phyloP scores from a whole-genome alignment of 257 asterid species.

The Rauvolfia tetraphylla region DNA sequence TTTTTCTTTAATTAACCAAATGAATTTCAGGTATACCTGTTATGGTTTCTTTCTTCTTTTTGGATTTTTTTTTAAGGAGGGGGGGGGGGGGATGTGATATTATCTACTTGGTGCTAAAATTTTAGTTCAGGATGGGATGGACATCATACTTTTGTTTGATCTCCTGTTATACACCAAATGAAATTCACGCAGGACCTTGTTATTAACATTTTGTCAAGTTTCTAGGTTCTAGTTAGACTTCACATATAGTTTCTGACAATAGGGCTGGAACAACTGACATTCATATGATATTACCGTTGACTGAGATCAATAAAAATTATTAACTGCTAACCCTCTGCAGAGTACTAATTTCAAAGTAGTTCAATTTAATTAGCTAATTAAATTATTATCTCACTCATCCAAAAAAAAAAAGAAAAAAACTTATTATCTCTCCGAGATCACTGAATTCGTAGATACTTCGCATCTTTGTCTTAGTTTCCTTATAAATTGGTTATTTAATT shows the following conservation, averaged over 20 bases:
- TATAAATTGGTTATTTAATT: neutral
- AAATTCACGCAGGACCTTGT: neutral
- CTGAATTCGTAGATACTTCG: neutral
- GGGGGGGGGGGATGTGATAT: too few relatives aligned
- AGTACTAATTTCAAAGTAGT: neutral
- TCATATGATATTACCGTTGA: neutral
- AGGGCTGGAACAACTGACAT: neutral
- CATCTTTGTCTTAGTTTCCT: conserved; percentile 4
- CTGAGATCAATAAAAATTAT: neutral
- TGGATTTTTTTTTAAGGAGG: neutral
- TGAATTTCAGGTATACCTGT: too few relatives aligned
- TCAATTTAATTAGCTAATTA: neutral
- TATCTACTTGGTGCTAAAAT: neutral
- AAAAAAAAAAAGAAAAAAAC: too few relatives aligned
- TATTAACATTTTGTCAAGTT: neutral
- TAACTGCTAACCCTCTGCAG: neutral
- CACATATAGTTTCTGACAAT: neutral
- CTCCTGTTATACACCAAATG: neutral
- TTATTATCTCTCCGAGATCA: neutral
- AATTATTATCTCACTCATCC: neutral
- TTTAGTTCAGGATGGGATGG: neutral
- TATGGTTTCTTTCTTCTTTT: too few relatives aligned
- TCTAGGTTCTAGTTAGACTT: neutral
- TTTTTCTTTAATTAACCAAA: neutral
- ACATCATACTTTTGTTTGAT: neutral